Evolutionary conservation across 768 basidiomycete genomes (phyloP), one percentile per base, ranked within the genome.

Genomic region (Crassisporium funariophilum): DNA sequence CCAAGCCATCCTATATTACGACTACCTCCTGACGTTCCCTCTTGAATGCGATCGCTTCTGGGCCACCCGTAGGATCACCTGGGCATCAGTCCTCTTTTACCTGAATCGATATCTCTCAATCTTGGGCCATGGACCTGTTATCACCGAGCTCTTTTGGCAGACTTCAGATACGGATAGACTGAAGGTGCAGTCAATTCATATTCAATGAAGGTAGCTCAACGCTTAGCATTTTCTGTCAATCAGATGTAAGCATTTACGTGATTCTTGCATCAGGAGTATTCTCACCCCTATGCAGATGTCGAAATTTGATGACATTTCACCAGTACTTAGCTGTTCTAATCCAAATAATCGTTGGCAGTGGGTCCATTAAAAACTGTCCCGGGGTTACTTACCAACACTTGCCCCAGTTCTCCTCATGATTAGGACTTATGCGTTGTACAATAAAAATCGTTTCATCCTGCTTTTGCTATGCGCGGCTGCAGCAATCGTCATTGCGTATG

Each of bases 1-100:
- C n/a, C n/a, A n/a, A 76, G 74, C 59, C 4, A 62, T 74, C 47
- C 65, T 76, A 7, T 69, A 75, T 31, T 81, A 79, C 41, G 81
- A 82, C 55, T 79, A 76, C 45, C 17, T 68, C 9, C 60, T 81
- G 39, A 82, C 80, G 0, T 47, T 82, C 0, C 44, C 57, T 2
- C 49, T 53, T 8, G 81, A 82, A 57, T 55, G 74, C 19, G 62
- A 67, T 15, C 64, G 68, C 5, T 77, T 74, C 58, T 82, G 81
- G 79, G 53, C 37, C 7, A 50, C 58, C 35, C 47, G 51, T 5
- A 59, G 54, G 5, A 20, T 69, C 4, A 67, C 65, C 15, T 68
- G 65, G 65, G 65, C 51, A 7, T 67, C 64, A n/a, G 44, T 62
- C 12, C 62, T 76, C 15, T 78, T 77, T 58, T 69, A 73, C 44